These are phyloP conservation scores for Aquanectria penicillioides DNA, from an alignment of 2,329 filamentous ascomycete genomes.

Conservation along the genomic window DNA sequence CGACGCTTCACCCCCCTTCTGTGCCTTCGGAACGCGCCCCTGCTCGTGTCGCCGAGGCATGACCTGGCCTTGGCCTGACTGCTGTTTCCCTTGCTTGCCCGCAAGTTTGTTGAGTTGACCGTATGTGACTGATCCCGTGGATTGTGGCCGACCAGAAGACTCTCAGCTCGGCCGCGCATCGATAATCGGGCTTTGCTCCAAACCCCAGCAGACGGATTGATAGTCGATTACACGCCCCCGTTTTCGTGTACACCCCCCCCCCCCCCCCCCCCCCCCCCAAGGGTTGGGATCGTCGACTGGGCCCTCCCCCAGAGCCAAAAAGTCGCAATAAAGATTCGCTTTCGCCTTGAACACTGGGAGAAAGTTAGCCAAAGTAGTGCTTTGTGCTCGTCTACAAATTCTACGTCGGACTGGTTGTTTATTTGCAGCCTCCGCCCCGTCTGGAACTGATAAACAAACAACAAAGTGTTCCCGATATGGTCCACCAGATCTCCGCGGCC, in stretches of 20 bases:
- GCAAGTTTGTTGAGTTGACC: background rate
- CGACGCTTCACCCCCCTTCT: background rate
- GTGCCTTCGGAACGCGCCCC: background rate
- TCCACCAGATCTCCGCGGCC: slow-evolving; percentile 33
- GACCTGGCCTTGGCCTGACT: background rate
- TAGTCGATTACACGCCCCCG: slow-evolving; percentile 20
- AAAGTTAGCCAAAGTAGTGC: background rate
- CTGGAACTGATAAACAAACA: background rate
- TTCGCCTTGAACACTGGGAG: slow-evolving; percentile 25
- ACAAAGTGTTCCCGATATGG: slow-evolving; percentile 5
- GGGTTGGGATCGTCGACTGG: too few species aligned
- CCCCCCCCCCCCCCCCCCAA: slow-evolving; percentile 16
- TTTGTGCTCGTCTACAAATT: background rate
- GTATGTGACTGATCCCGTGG: slow-evolving; percentile 1
- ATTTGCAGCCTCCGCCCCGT: background rate
- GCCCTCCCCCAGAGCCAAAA: too few species aligned
- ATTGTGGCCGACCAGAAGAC: too few species aligned
- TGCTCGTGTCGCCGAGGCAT: slow-evolving; percentile 12
- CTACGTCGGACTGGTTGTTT: background rate
- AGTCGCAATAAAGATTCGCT: slow-evolving; percentile 34
- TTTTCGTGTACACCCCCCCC: too few species aligned
- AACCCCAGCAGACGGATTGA: slow-evolving; percentile 4
- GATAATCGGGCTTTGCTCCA: background rate
- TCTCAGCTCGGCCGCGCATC: slow-evolving; percentile 8
- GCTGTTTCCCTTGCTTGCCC: background rate